phyloP scores from a whole-genome alignment of 2,329 filamentous ascomycete species.

The Decorospora gaudefroyi region DNA sequence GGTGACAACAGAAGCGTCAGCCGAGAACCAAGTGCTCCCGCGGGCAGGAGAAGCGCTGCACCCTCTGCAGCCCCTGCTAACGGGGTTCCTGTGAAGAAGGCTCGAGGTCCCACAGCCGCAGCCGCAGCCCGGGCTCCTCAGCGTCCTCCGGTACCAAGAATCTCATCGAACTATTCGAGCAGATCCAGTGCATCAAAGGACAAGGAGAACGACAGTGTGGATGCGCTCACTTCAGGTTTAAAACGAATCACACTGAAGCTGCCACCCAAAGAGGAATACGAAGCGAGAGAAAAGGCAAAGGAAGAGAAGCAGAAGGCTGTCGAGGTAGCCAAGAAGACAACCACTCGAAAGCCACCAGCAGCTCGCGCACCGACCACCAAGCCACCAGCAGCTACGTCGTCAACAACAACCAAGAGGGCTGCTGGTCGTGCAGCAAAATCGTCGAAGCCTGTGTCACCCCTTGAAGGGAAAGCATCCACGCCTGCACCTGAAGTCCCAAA shows the following conservation, averaged over 20 bases:
- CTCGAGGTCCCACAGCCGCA: slow-evolving; percentile 54
- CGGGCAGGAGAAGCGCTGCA: slow-evolving; percentile 39
- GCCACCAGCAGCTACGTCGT: slow-evolving; percentile 20
- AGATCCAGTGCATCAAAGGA: slow-evolving; percentile 26
- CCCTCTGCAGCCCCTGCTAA: slow-evolving; percentile 32
- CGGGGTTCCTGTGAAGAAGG: slow-evolving; percentile 63
- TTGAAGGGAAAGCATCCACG: slow-evolving; percentile 46
- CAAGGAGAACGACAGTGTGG: slow-evolving; percentile 49
- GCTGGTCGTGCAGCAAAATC: slow-evolving; percentile 32
- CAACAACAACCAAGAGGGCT: slow-evolving; percentile 29
- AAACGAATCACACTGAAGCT: slow-evolving; percentile 64
- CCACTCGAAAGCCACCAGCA: slow-evolving; percentile 27
- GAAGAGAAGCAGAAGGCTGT: slow-evolving; percentile 49
- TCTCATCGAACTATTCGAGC: slow-evolving; percentile 45
- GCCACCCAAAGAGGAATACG: slow-evolving; percentile 61
- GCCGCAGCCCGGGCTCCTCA: slow-evolving; percentile 36
- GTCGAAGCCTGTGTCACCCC: slow-evolving; percentile 36
- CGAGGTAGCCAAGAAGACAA: slow-evolving; percentile 41
- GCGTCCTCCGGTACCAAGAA: slow-evolving; percentile 50
- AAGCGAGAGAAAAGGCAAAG: slow-evolving; percentile 56
- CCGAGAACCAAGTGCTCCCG: slow-evolving; percentile 49
- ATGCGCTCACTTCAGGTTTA: slow-evolving; percentile 57
- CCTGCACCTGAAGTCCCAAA: slow-evolving; percentile 40
- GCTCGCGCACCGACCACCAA: slow-evolving; percentile 25
- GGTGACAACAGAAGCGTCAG: slow-evolving; percentile 38